phyloP scores from a whole-genome alignment of 108 stramenopile genomes.

The Nannochloropsis salina region DNA sequence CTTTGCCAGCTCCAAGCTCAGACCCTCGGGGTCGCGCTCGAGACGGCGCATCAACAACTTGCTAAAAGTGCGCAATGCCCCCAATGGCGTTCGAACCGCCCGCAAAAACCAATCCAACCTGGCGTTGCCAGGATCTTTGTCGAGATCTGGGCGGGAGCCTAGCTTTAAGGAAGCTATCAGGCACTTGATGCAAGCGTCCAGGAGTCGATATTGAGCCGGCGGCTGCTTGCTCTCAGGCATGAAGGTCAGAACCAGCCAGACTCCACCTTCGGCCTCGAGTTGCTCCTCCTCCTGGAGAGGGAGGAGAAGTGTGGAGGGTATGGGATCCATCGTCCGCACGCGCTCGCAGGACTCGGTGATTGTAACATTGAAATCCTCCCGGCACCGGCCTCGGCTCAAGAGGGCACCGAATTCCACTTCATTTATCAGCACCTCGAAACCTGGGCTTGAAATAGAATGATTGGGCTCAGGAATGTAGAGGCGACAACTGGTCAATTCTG shows the following conservation, averaged over 20 bases:
- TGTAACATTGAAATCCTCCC: neutral
- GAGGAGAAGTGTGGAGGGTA: neutral
- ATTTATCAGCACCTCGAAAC: neutral
- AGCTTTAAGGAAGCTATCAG: neutral
- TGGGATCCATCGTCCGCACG: neutral
- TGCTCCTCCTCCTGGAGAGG: neutral
- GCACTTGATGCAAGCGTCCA: neutral
- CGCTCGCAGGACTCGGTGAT: neutral
- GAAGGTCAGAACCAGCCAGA: neutral
- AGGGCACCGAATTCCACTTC: neutral
- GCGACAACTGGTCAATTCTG: neutral
- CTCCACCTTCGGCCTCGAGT: neutral
- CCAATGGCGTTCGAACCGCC: constrained; percentile 8
- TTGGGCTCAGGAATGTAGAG: neutral
- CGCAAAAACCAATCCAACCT: neutral
- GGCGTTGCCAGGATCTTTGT: neutral
- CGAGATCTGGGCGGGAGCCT: neutral
- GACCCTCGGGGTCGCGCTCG: neutral
- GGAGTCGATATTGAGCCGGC: neutral
- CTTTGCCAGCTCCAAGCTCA: neutral
- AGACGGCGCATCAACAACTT: neutral
- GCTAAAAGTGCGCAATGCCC: neutral
- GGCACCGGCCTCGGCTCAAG: neutral
- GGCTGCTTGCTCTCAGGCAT: neutral
- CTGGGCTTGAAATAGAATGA: too few species aligned